A percentile compares a stretch with the other conserved stretches of the same genome.
phyloP scores from a whole-genome alignment of 768 basidiomycete species.

The Amanita thiersii region DNA sequence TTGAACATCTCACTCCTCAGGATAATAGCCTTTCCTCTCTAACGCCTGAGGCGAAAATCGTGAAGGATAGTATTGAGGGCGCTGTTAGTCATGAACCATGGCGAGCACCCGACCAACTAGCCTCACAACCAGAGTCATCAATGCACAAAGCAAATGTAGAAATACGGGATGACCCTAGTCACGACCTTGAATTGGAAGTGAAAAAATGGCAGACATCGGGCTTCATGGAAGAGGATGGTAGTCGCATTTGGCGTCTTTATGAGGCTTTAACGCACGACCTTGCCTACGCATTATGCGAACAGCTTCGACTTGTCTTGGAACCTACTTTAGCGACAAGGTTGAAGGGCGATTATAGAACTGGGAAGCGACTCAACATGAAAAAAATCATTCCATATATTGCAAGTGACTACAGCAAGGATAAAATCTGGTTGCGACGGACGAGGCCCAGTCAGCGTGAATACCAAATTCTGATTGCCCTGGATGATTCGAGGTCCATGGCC shows the following conservation, averaged over 20 bases:
- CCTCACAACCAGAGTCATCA: constrained; percentile 17
- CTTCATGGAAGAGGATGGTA: constrained; percentile 46
- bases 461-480: constrained; percentile 88
- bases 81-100: constrained; percentile 33
- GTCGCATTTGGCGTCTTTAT: constrained; percentile 88
- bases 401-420: constrained; percentile 98
- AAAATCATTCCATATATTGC: constrained; percentile 98
- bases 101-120: constrained; percentile 13
- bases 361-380: constrained; percentile 98
- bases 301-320: constrained; percentile 91
- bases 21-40: constrained; percentile 15
- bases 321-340: constrained; percentile 91
- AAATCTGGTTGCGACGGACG: constrained; percentile 95
- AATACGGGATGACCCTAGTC: constrained; percentile 22
- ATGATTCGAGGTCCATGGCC: constrained; percentile 96
- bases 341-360: constrained; percentile 94
- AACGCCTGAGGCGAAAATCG: constrained; percentile 13
- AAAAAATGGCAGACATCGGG: constrained; percentile 55
- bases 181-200: constrained; percentile 39
- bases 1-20: constrained; percentile 10
- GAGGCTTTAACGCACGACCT: constrained; percentile 86
- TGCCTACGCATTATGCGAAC: constrained; percentile 89
- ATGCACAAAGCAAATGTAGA: constrained; percentile 23
- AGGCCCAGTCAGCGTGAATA: constrained; percentile 92
- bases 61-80: constrained; percentile 28